phyloP scores from a whole-genome alignment of 345 rosid genomes.

The Salix suchowensis region DNA sequence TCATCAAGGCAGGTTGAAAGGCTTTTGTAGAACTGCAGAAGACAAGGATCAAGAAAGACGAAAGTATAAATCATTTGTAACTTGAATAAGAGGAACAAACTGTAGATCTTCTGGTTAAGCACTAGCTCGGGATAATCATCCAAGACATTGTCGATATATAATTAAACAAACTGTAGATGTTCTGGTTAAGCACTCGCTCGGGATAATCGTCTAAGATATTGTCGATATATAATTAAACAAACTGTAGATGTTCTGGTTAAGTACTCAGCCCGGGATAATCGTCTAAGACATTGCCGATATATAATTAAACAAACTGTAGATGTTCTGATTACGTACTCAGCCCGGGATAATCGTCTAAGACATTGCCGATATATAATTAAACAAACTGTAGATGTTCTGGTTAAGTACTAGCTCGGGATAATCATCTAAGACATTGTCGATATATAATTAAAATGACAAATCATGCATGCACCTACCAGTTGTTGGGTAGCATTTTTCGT shows the following conservation, averaged over 20 bases:
- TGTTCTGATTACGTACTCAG: no score
- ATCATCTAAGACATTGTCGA: not conserved
- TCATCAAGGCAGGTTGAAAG: constrained; percentile 74
- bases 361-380: not conserved
- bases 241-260: no score
- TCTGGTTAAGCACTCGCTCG: not conserved
- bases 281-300: no score
- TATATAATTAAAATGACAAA: not conserved
- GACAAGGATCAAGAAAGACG: not conserved
- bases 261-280: no score
- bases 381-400: not conserved
- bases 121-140: not conserved
- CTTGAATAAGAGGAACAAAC: not conserved
- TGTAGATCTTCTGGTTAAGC: not conserved
- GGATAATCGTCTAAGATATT: not conserved
- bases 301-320: no score
- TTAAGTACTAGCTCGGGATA: not conserved
- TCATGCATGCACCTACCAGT: not conserved
- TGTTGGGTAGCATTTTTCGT: not conserved
- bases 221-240: not conserved
- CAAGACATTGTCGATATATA: no score
- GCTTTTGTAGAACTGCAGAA: constrained; percentile 77
- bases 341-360: not conserved
- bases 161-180: no score
- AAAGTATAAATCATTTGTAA: not conserved